A percentile compares a stretch with the other conserved stretches of the same genome.
Evolutionary conservation across 1,284 basidiomycete species (phyloP).

Genomic region (Boletus albobrunnescens): DNA sequence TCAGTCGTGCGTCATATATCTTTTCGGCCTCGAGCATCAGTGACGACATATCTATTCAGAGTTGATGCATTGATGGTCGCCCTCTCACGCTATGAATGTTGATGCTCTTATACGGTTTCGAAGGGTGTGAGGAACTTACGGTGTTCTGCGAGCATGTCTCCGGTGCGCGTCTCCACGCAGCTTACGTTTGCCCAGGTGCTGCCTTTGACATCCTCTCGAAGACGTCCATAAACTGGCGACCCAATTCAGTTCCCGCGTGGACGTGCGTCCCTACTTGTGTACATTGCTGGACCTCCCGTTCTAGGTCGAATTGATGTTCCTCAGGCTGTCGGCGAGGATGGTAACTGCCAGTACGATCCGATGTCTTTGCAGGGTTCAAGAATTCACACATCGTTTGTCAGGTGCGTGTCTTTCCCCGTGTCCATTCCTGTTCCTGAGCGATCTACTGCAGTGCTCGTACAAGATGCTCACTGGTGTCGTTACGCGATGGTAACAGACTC

Average conservation of each 20-base stretch:
- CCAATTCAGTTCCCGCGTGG: constrained; percentile 90
- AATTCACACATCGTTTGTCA: too few species aligned
- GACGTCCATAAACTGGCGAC: constrained; percentile 99
- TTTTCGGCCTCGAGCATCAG: background rate
- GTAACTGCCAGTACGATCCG: too few species aligned
- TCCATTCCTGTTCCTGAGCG: background rate
- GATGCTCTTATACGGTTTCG: constrained; percentile 98
- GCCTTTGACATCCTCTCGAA: constrained; percentile 94
- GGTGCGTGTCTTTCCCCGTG: too few species aligned
- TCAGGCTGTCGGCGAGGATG: too few species aligned
- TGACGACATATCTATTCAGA: constrained; percentile 42
- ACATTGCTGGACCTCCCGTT: too few species aligned
- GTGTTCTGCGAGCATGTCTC: constrained; percentile 99
- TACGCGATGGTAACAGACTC: constrained; percentile 97
- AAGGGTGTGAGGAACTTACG: constrained; percentile 99
- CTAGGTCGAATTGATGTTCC: too few species aligned
- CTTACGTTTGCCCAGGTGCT: constrained; percentile 97
- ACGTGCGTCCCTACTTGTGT: too few species aligned
- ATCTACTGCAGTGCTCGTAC: constrained; percentile 72
- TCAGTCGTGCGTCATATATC: constrained; percentile 77
- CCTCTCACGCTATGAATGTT: constrained; percentile 95
- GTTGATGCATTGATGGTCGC: too few species aligned
- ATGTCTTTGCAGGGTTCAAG: background rate
- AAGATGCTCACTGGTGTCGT: constrained; percentile 93
- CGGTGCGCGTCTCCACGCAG: constrained; percentile 93